phyloP scores from a whole-genome alignment of 2,329 filamentous ascomycete species.

The Talaromyces sp. region DNA sequence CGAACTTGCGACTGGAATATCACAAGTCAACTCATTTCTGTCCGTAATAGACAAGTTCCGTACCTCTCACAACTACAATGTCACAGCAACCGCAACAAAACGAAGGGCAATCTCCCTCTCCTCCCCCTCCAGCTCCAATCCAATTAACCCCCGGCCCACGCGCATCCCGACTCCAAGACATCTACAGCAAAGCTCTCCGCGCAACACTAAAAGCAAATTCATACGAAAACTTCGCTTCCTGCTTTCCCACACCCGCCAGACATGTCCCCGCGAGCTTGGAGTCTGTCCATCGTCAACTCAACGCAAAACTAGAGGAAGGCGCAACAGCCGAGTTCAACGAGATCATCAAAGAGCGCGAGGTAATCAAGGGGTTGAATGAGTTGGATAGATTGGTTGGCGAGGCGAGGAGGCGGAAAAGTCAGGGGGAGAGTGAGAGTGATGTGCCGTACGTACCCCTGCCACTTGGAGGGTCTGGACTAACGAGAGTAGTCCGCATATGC shows the following conservation, averaged over 20 bases:
- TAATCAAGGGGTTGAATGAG: conserved; percentile 59
- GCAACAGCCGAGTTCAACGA: conserved; percentile 62
- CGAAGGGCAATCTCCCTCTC: conserved; percentile 43
- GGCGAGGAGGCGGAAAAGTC: conserved; percentile 54
- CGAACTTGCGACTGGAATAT: background rate
- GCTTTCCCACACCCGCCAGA: conserved; percentile 62
- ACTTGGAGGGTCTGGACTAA: background rate
- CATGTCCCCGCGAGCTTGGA: conserved; percentile 58
- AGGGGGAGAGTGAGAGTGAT: conserved; percentile 38
- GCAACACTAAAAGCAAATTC: conserved; percentile 62
- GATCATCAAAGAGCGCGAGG: conserved; percentile 57
- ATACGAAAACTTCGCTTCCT: conserved; percentile 61
- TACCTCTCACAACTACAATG: background rate
- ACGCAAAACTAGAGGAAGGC: conserved; percentile 57
- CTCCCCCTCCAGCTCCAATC: conserved; percentile 53
- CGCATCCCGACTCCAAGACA: conserved; percentile 59
- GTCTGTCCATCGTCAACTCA: conserved; percentile 58
- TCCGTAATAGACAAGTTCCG: background rate
- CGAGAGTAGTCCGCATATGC: conserved; percentile 54
- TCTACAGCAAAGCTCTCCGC: conserved; percentile 59
- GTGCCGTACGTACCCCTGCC: conserved; percentile 41
- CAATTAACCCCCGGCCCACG: conserved; percentile 58
- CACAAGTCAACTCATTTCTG: background rate
- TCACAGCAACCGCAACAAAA: background rate
- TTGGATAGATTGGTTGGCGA: conserved; percentile 61